Percentiles rank a stretch among this genome's conserved stretches.
Conservation (phyloP, 192 early-diverging fungal genomes). For the Dissophora globulifera region DNA sequence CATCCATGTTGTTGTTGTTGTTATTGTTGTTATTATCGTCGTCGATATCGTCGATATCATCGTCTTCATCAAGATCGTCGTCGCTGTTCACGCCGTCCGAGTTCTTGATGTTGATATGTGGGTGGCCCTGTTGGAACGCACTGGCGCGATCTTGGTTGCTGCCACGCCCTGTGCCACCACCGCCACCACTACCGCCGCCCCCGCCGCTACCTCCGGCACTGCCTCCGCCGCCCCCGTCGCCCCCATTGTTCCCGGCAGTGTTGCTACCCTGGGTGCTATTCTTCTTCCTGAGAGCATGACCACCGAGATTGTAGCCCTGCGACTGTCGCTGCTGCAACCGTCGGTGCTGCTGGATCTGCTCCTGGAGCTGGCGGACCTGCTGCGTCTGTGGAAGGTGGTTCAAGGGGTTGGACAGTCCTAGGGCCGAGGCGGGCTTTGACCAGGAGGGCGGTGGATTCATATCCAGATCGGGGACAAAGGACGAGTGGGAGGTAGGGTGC, state of each 20-base stretch:
- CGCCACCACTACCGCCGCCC: neutral
- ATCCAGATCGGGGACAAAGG: conserved; percentile 35
- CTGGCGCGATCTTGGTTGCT: conserved; percentile 17
- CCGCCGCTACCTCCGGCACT: neutral
- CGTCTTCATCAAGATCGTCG: conserved; percentile 43
- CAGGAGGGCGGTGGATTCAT: conserved; percentile 43
- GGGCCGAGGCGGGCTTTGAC: conserved; percentile 39
- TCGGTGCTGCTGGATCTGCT: conserved; percentile 48
- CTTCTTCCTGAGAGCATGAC: conserved; percentile 25
- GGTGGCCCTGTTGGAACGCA: conserved; percentile 27
- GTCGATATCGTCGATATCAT: conserved; percentile 2
- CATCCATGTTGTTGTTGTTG: neutral
- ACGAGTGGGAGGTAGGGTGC: conserved; percentile 34
- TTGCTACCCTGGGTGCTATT: neutral
- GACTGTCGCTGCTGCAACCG: conserved; percentile 45
- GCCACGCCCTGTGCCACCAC: neutral
- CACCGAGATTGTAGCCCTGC: conserved; percentile 27
- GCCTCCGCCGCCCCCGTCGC: neutral
- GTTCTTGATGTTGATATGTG: conserved; percentile 49
- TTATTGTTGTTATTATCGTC: conserved; percentile 4
- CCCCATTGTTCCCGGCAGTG: neutral
- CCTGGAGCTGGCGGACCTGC: conserved; percentile 41
- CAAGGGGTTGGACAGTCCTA: conserved; percentile 34
- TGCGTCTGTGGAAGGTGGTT: conserved; percentile 39
- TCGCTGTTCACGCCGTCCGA: conserved; percentile 35